Conservation (phyloP, 129 eudicot species). For the Flaveria sonorensis region DNA sequence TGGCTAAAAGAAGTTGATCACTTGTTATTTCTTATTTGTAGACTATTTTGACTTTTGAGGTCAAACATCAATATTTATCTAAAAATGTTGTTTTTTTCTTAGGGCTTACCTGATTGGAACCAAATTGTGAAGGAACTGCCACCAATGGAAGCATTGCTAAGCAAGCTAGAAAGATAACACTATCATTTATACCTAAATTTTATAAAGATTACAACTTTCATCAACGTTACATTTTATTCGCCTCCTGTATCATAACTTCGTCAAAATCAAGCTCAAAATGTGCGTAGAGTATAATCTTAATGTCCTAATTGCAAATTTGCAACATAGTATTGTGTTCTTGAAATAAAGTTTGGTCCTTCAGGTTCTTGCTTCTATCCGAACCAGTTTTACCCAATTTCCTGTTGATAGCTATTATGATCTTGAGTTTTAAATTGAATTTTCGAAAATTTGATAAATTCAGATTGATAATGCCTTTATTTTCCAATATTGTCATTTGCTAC, state of each 20-base stretch:
- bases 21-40: not conserved
- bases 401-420: too few species aligned
- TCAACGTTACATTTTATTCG: not conserved
- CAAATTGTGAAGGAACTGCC: conserved; percentile 89
- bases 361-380: not conserved
- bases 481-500: too few species aligned
- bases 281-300: not conserved
- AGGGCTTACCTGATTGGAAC: conserved; percentile 99
- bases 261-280: not conserved
- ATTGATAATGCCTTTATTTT: too few species aligned
- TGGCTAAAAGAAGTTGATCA: conserved; percentile 3
- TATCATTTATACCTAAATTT: conserved; percentile 3
- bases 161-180: conserved; percentile 90
- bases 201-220: conserved; percentile 10
- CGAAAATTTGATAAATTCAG: too few species aligned
- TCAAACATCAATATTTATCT: conserved; percentile 9
- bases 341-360: not conserved
- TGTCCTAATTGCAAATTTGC: not conserved
- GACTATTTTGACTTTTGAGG: conserved; percentile 25
- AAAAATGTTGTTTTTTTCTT: not conserved
- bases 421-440: too few species aligned
- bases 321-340: conserved; percentile 23
- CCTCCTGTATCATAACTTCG: not conserved
- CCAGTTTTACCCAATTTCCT: too few species aligned
- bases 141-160: conserved; percentile 80